A percentile compares a stretch with the other conserved stretches of the same genome.
Evolutionary conservation across 106 monocot genomes (phyloP).

Genomic region (Alisma plantagoaquatica): DNA sequence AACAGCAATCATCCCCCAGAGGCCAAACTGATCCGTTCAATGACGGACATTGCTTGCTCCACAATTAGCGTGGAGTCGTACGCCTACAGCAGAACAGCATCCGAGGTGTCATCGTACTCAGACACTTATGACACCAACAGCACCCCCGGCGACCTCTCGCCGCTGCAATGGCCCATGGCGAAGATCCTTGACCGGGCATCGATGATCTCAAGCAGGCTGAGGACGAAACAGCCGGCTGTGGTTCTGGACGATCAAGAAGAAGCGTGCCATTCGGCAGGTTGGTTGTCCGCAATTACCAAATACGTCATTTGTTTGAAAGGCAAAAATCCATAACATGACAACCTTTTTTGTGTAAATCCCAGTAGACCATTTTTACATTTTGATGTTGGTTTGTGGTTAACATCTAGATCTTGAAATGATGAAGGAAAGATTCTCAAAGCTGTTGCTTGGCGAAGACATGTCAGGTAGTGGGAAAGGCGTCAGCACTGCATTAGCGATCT

Average conservation of each 20-base stretch:
- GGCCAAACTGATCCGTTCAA: no score
- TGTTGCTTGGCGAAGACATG: conserved; percentile 84
- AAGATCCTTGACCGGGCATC: neutral
- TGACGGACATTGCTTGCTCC: conserved; percentile 26
- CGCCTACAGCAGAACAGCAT: conserved; percentile 58
- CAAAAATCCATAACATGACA: no score
- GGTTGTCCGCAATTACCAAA: no score
- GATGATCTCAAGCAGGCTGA: neutral
- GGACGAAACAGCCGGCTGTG: neutral
- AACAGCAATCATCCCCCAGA: no score
- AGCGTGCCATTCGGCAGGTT: neutral
- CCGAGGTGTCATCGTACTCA: conserved; percentile 50
- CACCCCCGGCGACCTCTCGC: conserved; percentile 24
- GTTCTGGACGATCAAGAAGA: neutral
- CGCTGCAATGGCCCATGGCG: conserved; percentile 13
- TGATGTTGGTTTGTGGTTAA: no score
- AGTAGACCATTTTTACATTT: no score
- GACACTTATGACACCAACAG: conserved; percentile 22
- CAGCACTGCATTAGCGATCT: conserved; percentile 63
- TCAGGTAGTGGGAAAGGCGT: conserved; percentile 80
- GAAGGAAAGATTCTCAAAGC: conserved; percentile 80
- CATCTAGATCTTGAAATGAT: conserved; percentile 43
- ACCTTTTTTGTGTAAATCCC: no score
- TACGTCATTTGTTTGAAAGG: no score
- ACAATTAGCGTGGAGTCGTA: conserved; percentile 17